phyloP scores from a whole-genome alignment of 345 rosid species.

The Gynandropsis gynandra region DNA sequence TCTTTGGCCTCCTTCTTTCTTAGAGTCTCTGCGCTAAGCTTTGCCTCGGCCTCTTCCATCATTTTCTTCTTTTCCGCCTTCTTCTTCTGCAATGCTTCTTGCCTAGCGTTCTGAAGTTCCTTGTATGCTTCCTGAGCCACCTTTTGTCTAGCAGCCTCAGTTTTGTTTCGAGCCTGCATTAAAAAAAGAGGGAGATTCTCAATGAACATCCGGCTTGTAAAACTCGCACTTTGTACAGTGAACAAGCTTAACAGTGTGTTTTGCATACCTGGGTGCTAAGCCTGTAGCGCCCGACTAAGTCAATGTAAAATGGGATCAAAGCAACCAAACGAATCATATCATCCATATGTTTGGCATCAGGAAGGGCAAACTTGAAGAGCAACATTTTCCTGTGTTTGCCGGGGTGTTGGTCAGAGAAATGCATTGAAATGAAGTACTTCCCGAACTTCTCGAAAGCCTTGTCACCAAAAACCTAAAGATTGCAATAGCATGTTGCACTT shows the following conservation, averaged over 20 bases:
- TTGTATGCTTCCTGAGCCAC: conserved; percentile 89
- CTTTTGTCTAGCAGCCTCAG: conserved; percentile 68
- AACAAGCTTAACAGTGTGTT: neutral
- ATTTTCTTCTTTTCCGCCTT: conserved; percentile 72
- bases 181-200: neutral
- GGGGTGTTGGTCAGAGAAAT: conserved; percentile 84
- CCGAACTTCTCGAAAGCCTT: conserved; percentile 84
- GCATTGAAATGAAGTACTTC: conserved; percentile 88
- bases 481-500: neutral
- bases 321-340: conserved; percentile 81
- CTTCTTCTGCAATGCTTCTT: conserved; percentile 87
- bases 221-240: neutral
- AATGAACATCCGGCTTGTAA: conserved; percentile 4
- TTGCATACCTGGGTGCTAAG: conserved; percentile 79
- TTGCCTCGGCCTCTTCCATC: conserved; percentile 83
- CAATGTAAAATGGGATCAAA: conserved; percentile 84
- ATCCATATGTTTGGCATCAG: conserved; percentile 65
- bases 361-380: conserved; percentile 84
- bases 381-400: conserved; percentile 78
- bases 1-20: conserved; percentile 85
- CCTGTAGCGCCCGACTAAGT: conserved; percentile 82
- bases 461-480: conserved; percentile 82
- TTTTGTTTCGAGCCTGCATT: conserved; percentile 72
- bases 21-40: conserved; percentile 71
- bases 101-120: conserved; percentile 83